A percentile compares a stretch with the other conserved stretches of the same genome.
Conservation (phyloP, 2,329 filamentous ascomycete species). For the Ceratocystis variospora region DNA sequence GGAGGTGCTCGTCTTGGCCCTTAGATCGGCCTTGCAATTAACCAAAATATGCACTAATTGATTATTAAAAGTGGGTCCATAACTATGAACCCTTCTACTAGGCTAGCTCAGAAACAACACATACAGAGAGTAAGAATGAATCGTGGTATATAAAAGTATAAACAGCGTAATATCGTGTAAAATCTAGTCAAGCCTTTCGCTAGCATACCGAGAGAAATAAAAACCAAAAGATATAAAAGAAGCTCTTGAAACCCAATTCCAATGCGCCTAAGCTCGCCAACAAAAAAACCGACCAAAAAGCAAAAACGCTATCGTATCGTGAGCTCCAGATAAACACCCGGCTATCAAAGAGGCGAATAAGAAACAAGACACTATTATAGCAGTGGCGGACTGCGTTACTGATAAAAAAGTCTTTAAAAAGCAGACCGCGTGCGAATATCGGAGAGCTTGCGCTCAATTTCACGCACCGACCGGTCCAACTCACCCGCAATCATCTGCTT, state of each 20-base stretch:
- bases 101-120: not conserved
- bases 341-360: not conserved
- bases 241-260: slow-evolving; percentile 6
- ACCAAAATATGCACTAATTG: not conserved
- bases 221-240: not conserved
- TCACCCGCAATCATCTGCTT: slow-evolving; percentile 93
- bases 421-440: slow-evolving; percentile 47
- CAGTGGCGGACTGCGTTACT: slow-evolving; percentile 1
- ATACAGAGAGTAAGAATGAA: slow-evolving; percentile 6
- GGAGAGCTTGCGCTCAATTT: slow-evolving; percentile 93
- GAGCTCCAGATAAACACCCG: slow-evolving; percentile 6
- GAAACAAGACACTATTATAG: not conserved
- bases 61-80: not conserved
- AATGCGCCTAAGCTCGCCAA: slow-evolving; percentile 16
- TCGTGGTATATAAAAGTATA: slow-evolving; percentile 17
- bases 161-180: slow-evolving; percentile 10
- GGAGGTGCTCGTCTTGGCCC: not conserved
- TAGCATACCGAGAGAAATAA: not conserved
- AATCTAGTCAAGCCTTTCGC: slow-evolving; percentile 9
- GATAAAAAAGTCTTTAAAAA: slow-evolving; percentile 36
- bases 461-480: slow-evolving; percentile 74
- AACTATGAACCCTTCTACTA: not conserved
- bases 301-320: slow-evolving; percentile 6
- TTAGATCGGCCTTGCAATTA: not conserved
- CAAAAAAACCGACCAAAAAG: slow-evolving; percentile 11